Percentiles rank a stretch among this genome's conserved stretches.
Evolutionary conservation across 768 basidiomycete genomes (phyloP).

Genomic region (Xerocomellus amylosporus): DNA sequence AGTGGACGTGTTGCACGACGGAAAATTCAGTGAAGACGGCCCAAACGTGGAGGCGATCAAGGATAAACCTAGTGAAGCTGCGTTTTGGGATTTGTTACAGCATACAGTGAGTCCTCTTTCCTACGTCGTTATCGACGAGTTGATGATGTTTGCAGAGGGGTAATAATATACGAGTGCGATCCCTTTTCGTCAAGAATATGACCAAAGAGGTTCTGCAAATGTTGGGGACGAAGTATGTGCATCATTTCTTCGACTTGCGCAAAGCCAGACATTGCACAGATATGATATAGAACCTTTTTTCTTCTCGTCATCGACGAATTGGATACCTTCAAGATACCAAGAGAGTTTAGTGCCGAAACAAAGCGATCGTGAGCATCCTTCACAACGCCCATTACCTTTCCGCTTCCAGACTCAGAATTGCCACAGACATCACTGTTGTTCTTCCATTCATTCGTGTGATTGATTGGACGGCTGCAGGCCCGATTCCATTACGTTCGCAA

Average conservation of each 20-base stretch:
- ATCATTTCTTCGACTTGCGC: not conserved
- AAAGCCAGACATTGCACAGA: constrained; percentile 21
- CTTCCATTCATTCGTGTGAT: constrained; percentile 50
- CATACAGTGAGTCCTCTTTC: constrained; percentile 32
- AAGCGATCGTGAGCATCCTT: constrained; percentile 52
- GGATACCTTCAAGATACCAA: constrained; percentile 67
- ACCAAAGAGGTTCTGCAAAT: constrained; percentile 52
- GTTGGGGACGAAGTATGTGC: constrained; percentile 50
- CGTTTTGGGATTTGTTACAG: constrained; percentile 36
- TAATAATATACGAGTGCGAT: constrained; percentile 40
- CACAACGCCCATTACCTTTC: constrained; percentile 2
- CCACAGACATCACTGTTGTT: constrained; percentile 52
- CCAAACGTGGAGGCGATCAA: not conserved
- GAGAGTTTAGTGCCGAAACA: constrained; percentile 39
- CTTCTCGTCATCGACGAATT: constrained; percentile 60
- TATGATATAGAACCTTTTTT: constrained; percentile 63
- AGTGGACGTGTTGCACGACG: constrained; percentile 21
- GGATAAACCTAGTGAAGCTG: constrained; percentile 14
- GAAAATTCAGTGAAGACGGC: constrained; percentile 4
- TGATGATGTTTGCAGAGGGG: constrained; percentile 27
- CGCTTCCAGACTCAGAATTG: not conserved
- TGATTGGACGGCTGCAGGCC: constrained; percentile 1
- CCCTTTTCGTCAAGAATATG: constrained; percentile 50
- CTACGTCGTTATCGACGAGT: not conserved
- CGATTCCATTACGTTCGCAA: not conserved